Evolutionary conservation across 1,139 yeast species (phyloP).

Genomic region (Pichia sp.): DNA sequence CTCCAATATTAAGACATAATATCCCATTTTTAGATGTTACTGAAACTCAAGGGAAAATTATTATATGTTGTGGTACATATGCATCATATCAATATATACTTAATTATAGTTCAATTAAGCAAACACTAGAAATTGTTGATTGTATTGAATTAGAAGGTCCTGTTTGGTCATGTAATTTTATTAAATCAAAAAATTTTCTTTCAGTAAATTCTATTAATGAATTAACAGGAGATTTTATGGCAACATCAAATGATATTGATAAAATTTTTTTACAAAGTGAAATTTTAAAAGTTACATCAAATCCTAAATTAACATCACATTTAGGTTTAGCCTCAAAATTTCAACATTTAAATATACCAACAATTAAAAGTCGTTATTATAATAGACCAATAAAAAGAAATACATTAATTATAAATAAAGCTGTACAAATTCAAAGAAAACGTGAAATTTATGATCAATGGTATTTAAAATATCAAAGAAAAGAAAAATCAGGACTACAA

Average conservation of each 20-base stretch:
- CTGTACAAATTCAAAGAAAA: conserved; percentile 1
- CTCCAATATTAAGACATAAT: conserved; percentile 48
- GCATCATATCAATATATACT: conserved; percentile 44
- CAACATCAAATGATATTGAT: not conserved
- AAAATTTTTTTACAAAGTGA: conserved; percentile 34
- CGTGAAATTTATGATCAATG: conserved; percentile 5
- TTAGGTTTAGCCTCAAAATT: conserved; percentile 42
- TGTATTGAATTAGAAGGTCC: conserved; percentile 48
- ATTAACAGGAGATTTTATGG: conserved; percentile 39
- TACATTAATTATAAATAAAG: not conserved
- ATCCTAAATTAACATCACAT: conserved; percentile 37
- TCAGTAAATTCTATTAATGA: conserved; percentile 43
- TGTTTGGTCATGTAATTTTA: conserved; percentile 30
- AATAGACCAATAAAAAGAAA: not conserved
- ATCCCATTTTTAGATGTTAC: conserved; percentile 52
- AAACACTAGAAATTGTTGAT: conserved; percentile 12
- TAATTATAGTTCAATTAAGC: conserved; percentile 26
- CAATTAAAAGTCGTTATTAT: conserved; percentile 14
- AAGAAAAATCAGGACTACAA: not conserved
- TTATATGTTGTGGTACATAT: conserved; percentile 41
- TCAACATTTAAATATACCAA: conserved; percentile 33
- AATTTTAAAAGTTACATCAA: conserved; percentile 34
- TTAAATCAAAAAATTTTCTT: conserved; percentile 40
- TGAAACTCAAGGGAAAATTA: conserved; percentile 20
- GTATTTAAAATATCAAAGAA: not conserved